Evolutionary conservation across 805 yeast genomes (phyloP), one percentile per base, ranked within the genome.

Genomic region (Candida suzukii): DNA sequence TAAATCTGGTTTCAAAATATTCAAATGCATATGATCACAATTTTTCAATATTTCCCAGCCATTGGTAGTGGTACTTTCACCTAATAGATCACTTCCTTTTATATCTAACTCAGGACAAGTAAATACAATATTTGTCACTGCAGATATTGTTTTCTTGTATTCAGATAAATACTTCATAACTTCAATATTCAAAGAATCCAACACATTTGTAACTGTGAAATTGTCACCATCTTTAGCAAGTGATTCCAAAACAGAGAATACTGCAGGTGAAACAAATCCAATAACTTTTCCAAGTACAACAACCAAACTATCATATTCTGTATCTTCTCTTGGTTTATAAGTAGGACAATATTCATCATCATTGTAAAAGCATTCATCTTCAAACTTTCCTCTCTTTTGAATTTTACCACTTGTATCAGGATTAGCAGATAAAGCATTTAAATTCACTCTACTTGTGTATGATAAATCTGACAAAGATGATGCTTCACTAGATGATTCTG

Each of bases 141-240:
- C 49, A 1, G 69, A 60, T 0, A 58, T 47, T 3, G 38, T 24
- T 2, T 25, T 24, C 9, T 42, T 26, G n/a, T 43, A 45, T 17
- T 20, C 18, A 12, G 32, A 41, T 21, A 85, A 57, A 9, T 64
- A 60, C 27, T 60, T 57, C 12, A 85, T 67, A 2, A 83, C 73
- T 10, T 76, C 74, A 16, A 75, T 57, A 44, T 90, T 95, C 14
- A 88, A 60, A 16, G 57, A 56, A 56, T 90, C 96, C 50, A 88
- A 62, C 5, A 78, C 65, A 12, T 69, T 65, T 10, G 69, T 70
- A 27, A 78, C 54, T 2, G 72, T 63, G 14, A 64, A 62, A 16
- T 57, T 58, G 20, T 66, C 62, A 27, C 78, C 50, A 1, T 58
- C 61, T 1, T 71, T 60, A 0, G 76, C 24, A 1, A 70, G 53